Evolutionary conservation across 768 basidiomycete genomes (phyloP).

Genomic region (Leccinum obscurum): DNA sequence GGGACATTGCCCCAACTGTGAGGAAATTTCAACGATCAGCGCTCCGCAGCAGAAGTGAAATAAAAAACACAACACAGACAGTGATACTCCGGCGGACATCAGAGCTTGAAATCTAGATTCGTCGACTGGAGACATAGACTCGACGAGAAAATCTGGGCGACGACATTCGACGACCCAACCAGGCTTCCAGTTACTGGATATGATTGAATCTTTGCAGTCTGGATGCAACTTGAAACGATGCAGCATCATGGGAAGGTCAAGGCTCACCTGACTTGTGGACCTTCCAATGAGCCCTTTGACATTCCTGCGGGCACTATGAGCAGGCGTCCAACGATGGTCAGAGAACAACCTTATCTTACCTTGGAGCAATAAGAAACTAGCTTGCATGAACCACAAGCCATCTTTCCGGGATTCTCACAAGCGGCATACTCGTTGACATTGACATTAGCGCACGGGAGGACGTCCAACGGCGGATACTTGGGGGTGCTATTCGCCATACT

Average conservation of each 20-base stretch:
- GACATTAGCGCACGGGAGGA: too few species aligned
- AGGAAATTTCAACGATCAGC: background rate
- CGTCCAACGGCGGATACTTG: constrained; percentile 26
- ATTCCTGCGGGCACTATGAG: constrained; percentile 29
- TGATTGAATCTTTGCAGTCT: constrained; percentile 29
- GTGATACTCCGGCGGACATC: constrained; percentile 28
- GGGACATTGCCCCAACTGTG: constrained; percentile 37
- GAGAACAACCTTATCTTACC: constrained; percentile 10
- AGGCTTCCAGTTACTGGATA: constrained; percentile 21
- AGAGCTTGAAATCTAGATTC: constrained; percentile 21
- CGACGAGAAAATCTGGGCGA: constrained; percentile 19
- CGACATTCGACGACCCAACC: constrained; percentile 25
- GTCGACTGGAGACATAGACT: constrained; percentile 6
- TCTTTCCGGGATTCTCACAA: constrained; percentile 35
- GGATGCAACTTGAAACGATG: background rate
- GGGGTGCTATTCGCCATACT: constrained; percentile 8
- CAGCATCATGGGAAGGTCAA: background rate
- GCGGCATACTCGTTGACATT: constrained; percentile 18
- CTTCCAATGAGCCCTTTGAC: constrained; percentile 43
- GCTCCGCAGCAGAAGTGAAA: background rate
- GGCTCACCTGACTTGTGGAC: constrained; percentile 39
- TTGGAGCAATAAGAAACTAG: constrained; percentile 48
- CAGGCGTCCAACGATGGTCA: background rate
- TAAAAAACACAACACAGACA: constrained; percentile 10
- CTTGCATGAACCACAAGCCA: constrained; percentile 33